Percentiles rank a stretch among this genome's conserved stretches.
phyloP scores from a whole-genome alignment of 1,284 basidiomycete species.

The Boletus mariae region DNA sequence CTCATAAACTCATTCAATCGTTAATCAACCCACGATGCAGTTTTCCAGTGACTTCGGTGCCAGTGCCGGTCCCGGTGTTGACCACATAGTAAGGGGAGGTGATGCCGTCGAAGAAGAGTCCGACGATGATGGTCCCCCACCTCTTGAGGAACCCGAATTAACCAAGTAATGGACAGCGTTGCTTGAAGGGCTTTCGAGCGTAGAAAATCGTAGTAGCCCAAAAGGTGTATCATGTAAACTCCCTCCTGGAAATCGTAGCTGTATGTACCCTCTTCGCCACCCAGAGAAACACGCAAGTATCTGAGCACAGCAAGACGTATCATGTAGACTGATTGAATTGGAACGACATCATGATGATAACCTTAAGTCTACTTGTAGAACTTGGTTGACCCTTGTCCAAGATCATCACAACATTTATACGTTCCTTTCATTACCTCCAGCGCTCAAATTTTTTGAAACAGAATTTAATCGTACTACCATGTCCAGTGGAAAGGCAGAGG shows the following conservation, averaged over 20 bases:
- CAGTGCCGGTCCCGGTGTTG: neutral
- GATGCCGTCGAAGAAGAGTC: constrained; percentile 43
- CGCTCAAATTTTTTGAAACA: constrained; percentile 6
- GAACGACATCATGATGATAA: too few species aligned
- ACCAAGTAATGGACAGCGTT: constrained; percentile 8
- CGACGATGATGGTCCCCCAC: constrained; percentile 70
- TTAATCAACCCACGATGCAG: constrained; percentile 49
- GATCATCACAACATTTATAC: neutral
- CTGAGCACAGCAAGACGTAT: too few species aligned
- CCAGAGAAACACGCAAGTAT: too few species aligned
- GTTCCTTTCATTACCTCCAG: neutral
- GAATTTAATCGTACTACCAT: constrained; percentile 7
- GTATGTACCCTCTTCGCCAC: too few species aligned
- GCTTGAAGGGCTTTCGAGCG: neutral
- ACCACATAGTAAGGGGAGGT: neutral
- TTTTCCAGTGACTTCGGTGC: neutral
- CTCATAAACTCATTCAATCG: constrained; percentile 8
- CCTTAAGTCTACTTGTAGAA: too few species aligned
- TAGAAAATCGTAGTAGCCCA: constrained; percentile 1
- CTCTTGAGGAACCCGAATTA: constrained; percentile 63
- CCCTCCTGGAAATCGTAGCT: too few species aligned
- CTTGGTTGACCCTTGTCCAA: too few species aligned
- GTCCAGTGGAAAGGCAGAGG: constrained; percentile 28
- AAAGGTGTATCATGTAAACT: constrained; percentile 16
- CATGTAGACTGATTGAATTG: too few species aligned